Conservation (phyloP, 768 basidiomycete species). For the Serendipita sp. region DNA sequence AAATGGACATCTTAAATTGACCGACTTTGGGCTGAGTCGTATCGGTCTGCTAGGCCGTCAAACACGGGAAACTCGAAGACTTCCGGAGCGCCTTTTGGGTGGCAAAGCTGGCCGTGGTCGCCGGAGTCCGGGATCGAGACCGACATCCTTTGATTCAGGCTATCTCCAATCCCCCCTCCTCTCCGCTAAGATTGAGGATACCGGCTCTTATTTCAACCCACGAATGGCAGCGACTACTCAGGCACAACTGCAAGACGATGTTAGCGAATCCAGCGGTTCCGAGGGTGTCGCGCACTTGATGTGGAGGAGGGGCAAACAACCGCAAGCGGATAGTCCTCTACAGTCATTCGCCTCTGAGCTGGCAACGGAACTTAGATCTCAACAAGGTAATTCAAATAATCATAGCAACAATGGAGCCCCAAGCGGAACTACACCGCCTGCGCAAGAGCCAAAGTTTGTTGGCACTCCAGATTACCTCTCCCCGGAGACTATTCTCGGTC, state of each 20-base stretch:
- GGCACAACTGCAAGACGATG: conserved; percentile 58
- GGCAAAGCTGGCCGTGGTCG: conserved; percentile 27
- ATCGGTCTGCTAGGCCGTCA: conserved; percentile 98
- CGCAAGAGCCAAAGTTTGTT: conserved; percentile 76
- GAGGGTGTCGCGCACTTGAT: conserved; percentile 41
- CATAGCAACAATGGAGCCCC: conserved; percentile 26
- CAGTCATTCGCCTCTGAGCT: conserved; percentile 79
- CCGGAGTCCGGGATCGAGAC: conserved; percentile 54
- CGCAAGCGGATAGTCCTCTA: conserved; percentile 54
- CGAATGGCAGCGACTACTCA: conserved; percentile 30
- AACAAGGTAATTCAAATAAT: conserved; percentile 19
- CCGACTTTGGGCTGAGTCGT: conserved; percentile 91
- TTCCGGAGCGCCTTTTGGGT: conserved; percentile 19
- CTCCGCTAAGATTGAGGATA: conserved; percentile 34
- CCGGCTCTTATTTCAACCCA: conserved; percentile 71
- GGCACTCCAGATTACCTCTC: conserved; percentile 97
- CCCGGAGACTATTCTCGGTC: conserved; percentile 86
- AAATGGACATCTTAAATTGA: conserved; percentile 91
- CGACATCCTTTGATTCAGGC: conserved; percentile 66
- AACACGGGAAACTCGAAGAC: conserved; percentile 45
- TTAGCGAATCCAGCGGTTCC: conserved; percentile 75
- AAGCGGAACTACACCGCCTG: conserved; percentile 37
- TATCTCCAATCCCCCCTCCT: conserved; percentile 66
- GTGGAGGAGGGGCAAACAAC: conserved; percentile 22
- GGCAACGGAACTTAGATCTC: conserved; percentile 66